Base-by-base conservation (phyloP, 148 eudicot species). In the Mesembryanthemum crystallinum region DNA sequence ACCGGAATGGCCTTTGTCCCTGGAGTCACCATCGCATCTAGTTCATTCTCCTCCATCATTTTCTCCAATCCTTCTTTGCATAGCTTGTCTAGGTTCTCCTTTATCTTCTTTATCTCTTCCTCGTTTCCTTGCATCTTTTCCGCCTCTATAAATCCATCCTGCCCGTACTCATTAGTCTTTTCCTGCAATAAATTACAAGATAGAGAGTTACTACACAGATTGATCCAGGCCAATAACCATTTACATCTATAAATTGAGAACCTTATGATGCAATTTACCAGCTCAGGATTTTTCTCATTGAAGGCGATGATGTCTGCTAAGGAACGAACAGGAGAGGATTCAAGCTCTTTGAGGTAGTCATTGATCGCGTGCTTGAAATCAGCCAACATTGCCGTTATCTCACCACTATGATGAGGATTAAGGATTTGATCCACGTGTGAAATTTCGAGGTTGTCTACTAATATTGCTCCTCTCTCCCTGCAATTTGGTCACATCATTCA, bases 271-370 rank as follows among this genome's bases (percentile, higher is more conserved):
- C n/a, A n/a, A n/a, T n/a, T n/a, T 89, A 89, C 93, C 85, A 84
- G 74, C 37, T 83, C 80, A 1, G 89, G 54, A 65, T 74, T 79
- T n/a, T 84, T 73, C 23, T 83, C 61, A 61, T 87, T 92, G 81
- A 92, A 92, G 68, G 88, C 86, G n/a, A 92, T 88, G 21, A 87
- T 74, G 18, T 87, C 90, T 33, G 90, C 84, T 42, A 88, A 59
- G 21, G 94, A 83, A 28, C 78, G 72, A 28, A 90, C 89, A 1
- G 89, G 90, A n/a, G 90, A 88, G 29, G 74, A 69, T 58, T 79
- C 84, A 25, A 90, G 84, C 32, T 76, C 81, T 33, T 72, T 71
- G 28, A 87, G 78, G 73, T 86, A 88, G 39, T 60, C 82, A 72
- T 59, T 72, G 10, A 84, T 76, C 0, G 85, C 75, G 9, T 82